Base-by-base conservation (phyloP, 2,329 filamentous ascomycete genomes). In the Colletotrichum sp. region DNA sequence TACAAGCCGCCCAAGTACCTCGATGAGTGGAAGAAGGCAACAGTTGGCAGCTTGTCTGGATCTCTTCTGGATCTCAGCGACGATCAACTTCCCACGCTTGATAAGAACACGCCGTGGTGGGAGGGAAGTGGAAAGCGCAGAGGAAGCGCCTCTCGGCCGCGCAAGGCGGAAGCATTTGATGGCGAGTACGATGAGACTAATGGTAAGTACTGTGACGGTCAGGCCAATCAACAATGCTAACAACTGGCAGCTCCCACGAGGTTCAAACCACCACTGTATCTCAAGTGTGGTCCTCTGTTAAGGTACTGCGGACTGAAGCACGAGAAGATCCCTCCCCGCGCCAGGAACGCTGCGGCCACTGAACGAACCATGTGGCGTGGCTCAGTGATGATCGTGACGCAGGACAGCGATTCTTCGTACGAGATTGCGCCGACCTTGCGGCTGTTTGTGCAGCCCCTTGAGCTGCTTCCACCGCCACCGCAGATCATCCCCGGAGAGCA, bases 301-400 rank as follows among this genome's bases (percentile, higher is more conserved):
- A 93, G 97, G 75, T 99, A 98, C 83, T 96, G 94, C 71, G 97
- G 97, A 24, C 92, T 98, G 56, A 92, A 93, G 55, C 89, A 88
- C 52, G 91, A 98, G 84, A 87, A 88, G 80, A 81, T 85, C 64
- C 80, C 86, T 1, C 81, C 83, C 32, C 82, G 85, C 36, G 83
- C 81, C 71, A 84, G 83, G 69, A 83, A 82, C 78, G 83, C 81
- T 77, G 78, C 80, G 3, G 72, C 81, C 15, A 70, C 81, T 0
- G 93, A 95, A 58, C 91, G 92, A 67, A 95, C 98, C 80, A 92
- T 96, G 24, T 99, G 97, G 97, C 92, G 96, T 83, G 97, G 97
- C 7, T 97, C 93, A 76, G 90, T 98, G 73, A 96, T 99, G 95
- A 98, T 99, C 80, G 96, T 99, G 26, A 98, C 97, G 0, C 90